phyloP scores from a whole-genome alignment of 352 stramenopile species.

The Phytopythium litorale region DNA sequence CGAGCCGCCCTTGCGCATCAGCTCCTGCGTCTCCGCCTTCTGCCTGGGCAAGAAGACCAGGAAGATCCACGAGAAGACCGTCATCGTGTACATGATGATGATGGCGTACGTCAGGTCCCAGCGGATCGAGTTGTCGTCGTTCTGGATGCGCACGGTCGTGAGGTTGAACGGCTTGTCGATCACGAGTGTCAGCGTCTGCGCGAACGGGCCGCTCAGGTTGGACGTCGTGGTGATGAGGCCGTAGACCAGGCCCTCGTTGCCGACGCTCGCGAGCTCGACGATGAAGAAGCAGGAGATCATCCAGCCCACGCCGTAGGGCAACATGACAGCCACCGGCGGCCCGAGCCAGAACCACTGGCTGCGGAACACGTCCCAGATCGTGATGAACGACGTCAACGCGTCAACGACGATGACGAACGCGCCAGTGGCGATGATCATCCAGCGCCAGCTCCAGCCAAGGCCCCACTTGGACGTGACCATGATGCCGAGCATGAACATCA shows the following conservation, averaged over 20 bases:
- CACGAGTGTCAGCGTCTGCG: conserved; percentile 19
- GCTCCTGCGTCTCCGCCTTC: conserved; percentile 18
- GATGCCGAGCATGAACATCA: conserved; percentile 13
- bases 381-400: conserved; percentile 10
- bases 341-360: conserved; percentile 17
- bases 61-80: conserved; percentile 14
- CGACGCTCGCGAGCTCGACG: conserved; percentile 18
- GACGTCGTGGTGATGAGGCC: conserved; percentile 29
- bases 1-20: conserved; percentile 13
- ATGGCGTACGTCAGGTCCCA: conserved; percentile 19
- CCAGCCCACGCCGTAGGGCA: conserved; percentile 10
- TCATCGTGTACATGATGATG: conserved; percentile 22
- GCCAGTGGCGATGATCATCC: conserved; percentile 6
- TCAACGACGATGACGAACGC: conserved; percentile 8
- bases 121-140: conserved; percentile 15
- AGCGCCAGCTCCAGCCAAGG: conserved; percentile 3
- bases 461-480: conserved; percentile 9
- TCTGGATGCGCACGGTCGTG: conserved; percentile 19
- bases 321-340: neutral
- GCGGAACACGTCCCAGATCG: conserved; percentile 18
- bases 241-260: conserved; percentile 25
- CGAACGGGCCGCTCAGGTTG: conserved; percentile 38
- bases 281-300: conserved; percentile 23
- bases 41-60: conserved; percentile 23
- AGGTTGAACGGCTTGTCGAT: conserved; percentile 15